phyloP scores from a whole-genome alignment of 2,329 filamentous ascomycete genomes.

The Scedosporium boydii region DNA sequence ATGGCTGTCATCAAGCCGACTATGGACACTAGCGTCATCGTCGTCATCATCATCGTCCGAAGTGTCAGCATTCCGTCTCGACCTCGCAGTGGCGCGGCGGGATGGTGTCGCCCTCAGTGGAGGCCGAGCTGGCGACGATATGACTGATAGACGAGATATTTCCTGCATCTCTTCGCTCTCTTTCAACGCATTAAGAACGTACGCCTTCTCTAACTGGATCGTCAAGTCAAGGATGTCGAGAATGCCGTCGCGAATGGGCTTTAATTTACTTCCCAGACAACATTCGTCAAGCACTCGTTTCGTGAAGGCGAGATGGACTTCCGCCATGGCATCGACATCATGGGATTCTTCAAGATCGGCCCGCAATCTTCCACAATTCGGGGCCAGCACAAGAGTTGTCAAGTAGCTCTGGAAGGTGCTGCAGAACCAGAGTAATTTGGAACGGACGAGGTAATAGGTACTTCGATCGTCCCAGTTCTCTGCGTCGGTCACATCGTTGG shows the following conservation, averaged over 20 bases:
- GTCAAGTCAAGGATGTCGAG: constrained; percentile 69
- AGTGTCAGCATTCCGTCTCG: constrained; percentile 14
- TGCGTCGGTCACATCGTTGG: constrained; percentile 27
- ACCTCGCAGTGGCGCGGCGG: constrained; percentile 8
- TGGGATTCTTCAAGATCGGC: constrained; percentile 47
- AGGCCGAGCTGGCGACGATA: constrained; percentile 18
- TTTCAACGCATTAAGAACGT: constrained; percentile 28
- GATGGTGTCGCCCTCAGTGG: constrained; percentile 1
- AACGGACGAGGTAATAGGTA: constrained; percentile 52
- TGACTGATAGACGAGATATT: constrained; percentile 26
- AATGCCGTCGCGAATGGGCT: constrained; percentile 62
- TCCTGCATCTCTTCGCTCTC: constrained; percentile 23
- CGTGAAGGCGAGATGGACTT: constrained; percentile 55
- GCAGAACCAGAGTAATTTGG: constrained; percentile 68
- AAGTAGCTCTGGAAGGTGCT: constrained; percentile 68
- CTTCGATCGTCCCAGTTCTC: constrained; percentile 32
- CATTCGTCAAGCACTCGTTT: constrained; percentile 56
- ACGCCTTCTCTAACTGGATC: constrained; percentile 57
- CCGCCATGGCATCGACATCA: constrained; percentile 76
- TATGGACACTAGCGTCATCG: constrained; percentile 12
- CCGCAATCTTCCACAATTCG: constrained; percentile 47
- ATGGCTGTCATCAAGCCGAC: neutral
- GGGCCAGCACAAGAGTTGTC: constrained; percentile 60
- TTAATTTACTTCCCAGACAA: constrained; percentile 58
- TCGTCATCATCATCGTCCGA: constrained; percentile 28